Evolutionary conservation across 306 rosid species (phyloP).

Genomic region (Morella rubra): DNA sequence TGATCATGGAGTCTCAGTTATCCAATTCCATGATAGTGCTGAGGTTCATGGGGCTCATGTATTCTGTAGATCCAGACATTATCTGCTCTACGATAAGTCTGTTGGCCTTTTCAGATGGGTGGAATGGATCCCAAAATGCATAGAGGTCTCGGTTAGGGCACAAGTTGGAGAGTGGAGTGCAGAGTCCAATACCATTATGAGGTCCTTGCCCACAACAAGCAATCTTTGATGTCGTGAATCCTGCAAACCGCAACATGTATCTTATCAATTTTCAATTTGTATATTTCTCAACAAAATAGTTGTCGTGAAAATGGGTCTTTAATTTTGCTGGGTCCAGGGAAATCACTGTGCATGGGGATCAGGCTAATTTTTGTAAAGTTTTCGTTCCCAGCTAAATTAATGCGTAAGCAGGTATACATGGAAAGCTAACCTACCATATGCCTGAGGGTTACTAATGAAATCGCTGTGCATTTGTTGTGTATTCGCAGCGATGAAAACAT

Average conservation of each 20-base stretch:
- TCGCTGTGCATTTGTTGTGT: constrained; percentile 46
- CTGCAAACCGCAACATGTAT: constrained; percentile 29
- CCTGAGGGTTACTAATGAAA: constrained; percentile 53
- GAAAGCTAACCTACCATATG: constrained; percentile 58
- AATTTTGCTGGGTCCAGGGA: too few species aligned
- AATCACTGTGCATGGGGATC: background rate
- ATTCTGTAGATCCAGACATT: constrained; percentile 41
- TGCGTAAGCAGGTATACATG: too few species aligned
- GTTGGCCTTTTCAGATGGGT: constrained; percentile 71
- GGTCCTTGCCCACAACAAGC: constrained; percentile 95
- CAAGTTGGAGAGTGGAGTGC: constrained; percentile 61
- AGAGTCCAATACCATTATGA: constrained; percentile 67
- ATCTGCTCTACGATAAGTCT: constrained; percentile 53
- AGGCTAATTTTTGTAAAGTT: background rate
- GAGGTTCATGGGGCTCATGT: constrained; percentile 78
- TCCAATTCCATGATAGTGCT: constrained; percentile 61
- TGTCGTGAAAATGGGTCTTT: background rate
- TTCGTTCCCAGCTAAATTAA: too few species aligned
- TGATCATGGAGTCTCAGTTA: constrained; percentile 18
- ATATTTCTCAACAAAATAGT: background rate
- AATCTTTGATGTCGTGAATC: constrained; percentile 52
- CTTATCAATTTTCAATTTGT: background rate
- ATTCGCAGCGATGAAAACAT: constrained; percentile 58
- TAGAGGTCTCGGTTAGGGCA: constrained; percentile 54
- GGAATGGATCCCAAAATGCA: constrained; percentile 82